Evolutionary conservation across 192 early-diverging fungal species (phyloP).

Genomic region (Mortierella hygrophila): DNA sequence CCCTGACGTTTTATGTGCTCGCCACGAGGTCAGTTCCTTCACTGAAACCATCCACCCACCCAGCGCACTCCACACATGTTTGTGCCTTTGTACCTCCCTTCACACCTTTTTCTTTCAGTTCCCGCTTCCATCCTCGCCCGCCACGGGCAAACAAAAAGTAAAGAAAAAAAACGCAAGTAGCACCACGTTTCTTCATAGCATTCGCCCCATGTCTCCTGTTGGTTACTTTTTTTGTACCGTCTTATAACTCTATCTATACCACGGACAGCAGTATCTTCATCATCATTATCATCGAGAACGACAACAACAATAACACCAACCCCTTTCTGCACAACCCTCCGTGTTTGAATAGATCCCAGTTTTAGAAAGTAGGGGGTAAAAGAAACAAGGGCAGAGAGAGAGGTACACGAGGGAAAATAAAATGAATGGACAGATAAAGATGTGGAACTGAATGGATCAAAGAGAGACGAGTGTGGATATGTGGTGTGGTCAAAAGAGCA

Average conservation of each 20-base stretch:
- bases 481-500: not conserved
- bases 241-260: not conserved
- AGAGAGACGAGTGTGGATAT: not conserved
- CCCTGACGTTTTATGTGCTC: not conserved
- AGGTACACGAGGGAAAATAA: not conserved
- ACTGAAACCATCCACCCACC: not conserved
- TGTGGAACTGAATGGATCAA: not conserved
- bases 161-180: not conserved
- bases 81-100: constrained; percentile 7
- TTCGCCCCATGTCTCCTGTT: not conserved
- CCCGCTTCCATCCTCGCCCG: not conserved
- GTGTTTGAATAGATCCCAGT: constrained; percentile 2
- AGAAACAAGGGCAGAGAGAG: not conserved
- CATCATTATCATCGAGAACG: no score
- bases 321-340: not conserved
- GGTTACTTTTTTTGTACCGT: constrained; percentile 6
- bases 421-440: no score
- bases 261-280: no score
- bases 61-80: not conserved
- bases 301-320: not conserved
- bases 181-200: constrained; percentile 2
- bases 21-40: not conserved
- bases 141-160: not conserved
- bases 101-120: not conserved
- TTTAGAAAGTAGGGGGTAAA: not conserved